These are phyloP conservation scores for Apostasia ramifera DNA, from an alignment of 106 monocot species.

Conservation along the genomic window DNA sequence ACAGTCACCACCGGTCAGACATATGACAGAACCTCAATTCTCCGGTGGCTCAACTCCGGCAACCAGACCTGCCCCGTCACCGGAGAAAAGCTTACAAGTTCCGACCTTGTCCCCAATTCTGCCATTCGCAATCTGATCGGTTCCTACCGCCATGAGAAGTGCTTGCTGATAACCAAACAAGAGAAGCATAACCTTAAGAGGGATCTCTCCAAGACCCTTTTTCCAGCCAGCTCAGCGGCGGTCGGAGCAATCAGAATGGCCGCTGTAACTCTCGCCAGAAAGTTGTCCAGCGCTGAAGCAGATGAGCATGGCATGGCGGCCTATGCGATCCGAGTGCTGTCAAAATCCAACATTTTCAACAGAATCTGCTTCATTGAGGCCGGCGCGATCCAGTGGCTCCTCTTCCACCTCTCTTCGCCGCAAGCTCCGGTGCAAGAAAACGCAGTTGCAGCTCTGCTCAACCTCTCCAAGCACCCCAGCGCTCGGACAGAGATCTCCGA, in stretches of 20 bases:
- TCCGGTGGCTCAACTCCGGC: slow-evolving; percentile 58
- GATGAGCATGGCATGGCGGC: slow-evolving; percentile 40
- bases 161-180: slow-evolving; percentile 13
- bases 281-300: slow-evolving; percentile 20
- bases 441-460: slow-evolving; percentile 45
- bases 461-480: slow-evolving; percentile 51
- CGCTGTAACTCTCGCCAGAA: slow-evolving; percentile 24
- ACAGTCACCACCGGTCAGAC: slow-evolving; percentile 81
- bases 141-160: slow-evolving; percentile 21
- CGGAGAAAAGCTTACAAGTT: slow-evolving; percentile 35
- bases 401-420: slow-evolving; percentile 39
- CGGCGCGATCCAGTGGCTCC: slow-evolving; percentile 48
- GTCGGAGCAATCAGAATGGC: slow-evolving; percentile 33
- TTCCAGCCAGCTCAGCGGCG: slow-evolving; percentile 22
- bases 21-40: slow-evolving; percentile 76
- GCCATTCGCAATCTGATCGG: slow-evolving; percentile 37
- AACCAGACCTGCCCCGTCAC: slow-evolving; percentile 71
- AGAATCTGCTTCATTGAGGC: slow-evolving; percentile 61
- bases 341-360: slow-evolving; percentile 48
- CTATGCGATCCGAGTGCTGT: slow-evolving; percentile 47
- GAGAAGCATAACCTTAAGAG: slow-evolving; percentile 8
- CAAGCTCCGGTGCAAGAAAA: slow-evolving; percentile 54
- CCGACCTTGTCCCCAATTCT: slow-evolving; percentile 55
- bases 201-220: slow-evolving; percentile 14
- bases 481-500: slow-evolving; percentile 58